phyloP scores from a whole-genome alignment of 1,284 basidiomycete genomes.

The Marasmius oreades region DNA sequence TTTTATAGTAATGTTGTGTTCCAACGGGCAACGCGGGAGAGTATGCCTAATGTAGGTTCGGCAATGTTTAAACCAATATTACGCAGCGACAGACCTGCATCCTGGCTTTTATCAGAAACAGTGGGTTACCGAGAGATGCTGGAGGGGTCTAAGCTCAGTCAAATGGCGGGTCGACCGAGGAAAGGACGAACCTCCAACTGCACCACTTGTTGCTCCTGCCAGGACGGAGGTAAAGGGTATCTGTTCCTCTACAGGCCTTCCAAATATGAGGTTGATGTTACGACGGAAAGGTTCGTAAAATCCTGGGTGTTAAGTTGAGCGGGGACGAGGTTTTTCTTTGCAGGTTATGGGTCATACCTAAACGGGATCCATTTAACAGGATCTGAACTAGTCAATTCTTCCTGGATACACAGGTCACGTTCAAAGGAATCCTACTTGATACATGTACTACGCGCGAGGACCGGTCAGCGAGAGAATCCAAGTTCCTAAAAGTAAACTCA shows the following conservation, averaged over 20 bases:
- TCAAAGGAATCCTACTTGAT: conserved; percentile 59
- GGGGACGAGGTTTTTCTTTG: neutral
- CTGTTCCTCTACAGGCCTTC: conserved; percentile 61
- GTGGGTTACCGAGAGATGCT: conserved; percentile 90
- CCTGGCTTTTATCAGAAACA: conserved; percentile 95
- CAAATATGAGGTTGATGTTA: conserved; percentile 66
- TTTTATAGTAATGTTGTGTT: conserved; percentile 89
- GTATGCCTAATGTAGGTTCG: conserved; percentile 58
- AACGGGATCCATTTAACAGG: conserved; percentile 89
- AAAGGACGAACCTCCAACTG: conserved; percentile 73
- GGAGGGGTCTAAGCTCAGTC: conserved; percentile 6
- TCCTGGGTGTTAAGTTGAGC: conserved; percentile 42
- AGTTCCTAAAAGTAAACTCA: conserved; percentile 39
- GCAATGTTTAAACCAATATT: neutral
- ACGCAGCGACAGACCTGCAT: conserved; percentile 72
- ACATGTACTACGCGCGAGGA: conserved; percentile 65
- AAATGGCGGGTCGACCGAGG: neutral
- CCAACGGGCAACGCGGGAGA: conserved; percentile 93
- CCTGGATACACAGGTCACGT: conserved; percentile 5
- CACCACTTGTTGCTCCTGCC: conserved; percentile 87
- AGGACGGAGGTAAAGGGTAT: conserved; percentile 71
- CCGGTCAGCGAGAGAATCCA: conserved; percentile 14
- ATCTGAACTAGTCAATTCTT: conserved; percentile 47
- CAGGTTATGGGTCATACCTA: conserved; percentile 52
- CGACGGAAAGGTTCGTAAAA: conserved; percentile 94